Evolutionary conservation across 768 basidiomycete genomes (phyloP), one percentile per base, ranked within the genome.

Genomic region (Paxillus ammoniavirescens): DNA sequence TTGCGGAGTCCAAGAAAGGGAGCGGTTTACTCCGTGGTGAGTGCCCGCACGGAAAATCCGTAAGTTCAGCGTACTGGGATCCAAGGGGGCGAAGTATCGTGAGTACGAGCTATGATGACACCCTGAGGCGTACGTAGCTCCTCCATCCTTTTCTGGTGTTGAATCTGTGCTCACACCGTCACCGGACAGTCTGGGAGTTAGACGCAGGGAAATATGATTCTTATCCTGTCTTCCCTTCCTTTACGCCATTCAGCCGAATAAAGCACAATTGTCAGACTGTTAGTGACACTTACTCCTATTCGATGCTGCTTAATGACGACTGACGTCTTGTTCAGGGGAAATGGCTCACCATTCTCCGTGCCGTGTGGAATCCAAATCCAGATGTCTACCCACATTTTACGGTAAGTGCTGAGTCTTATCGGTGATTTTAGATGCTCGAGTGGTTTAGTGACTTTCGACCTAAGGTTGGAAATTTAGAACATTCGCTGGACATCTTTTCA

Each of bases 61-160:
- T 83, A 42, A 92, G 86, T 56, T 84, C 91, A 14, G 91, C 88
- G 0, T 92, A 87, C 60, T 93, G 91, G 91, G 90, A 93, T 67
- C 82, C 90, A 3, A 75, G 85, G 52, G 91, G 91, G 3, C 80
- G 87, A 26, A 76, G 81, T 48, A 84, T 93, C 55, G 84, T 93
- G 45, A 91, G 89, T 67, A 93, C 91, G 5, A 85, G 86, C 65
- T 93, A 93, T 59, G 91, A 93, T 58, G 85, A 93, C 70, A 80
- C 78, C 3, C 58, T 93, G 35, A 76, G 89, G 61, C 61, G 91
- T 92, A 62, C 61, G 86, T 77, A 40, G 4, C 44, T 30, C 0
- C 17, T 12, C 6, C 5, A 13, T 44, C 12, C 33, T 13, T 48
- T 21, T 47, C 42, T 48, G 37, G 31, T 15, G 7, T 33, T 40